phyloP scores from a whole-genome alignment of 1,139 yeast genomes.

The Hemisphaericaspora xylofermentans region DNA sequence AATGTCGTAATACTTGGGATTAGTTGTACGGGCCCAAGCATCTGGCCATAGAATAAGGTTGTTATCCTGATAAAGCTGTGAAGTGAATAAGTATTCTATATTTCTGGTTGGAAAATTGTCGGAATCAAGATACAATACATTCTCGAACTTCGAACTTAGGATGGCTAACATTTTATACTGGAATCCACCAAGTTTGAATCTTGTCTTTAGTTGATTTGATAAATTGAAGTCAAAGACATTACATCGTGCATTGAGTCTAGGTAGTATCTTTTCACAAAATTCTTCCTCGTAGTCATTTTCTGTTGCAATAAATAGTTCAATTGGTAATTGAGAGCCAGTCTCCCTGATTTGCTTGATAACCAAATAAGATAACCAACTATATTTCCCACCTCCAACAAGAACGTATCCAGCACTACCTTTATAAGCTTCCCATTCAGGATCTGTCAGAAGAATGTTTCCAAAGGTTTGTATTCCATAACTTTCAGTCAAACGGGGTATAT shows the following conservation, averaged over 20 bases:
- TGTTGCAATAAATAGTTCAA: conserved; percentile 53
- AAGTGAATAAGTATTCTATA: conserved; percentile 49
- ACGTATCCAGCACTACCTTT: conserved; percentile 41
- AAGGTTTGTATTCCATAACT: conserved; percentile 35
- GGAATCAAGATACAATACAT: conserved; percentile 62
- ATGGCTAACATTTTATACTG: conserved; percentile 66
- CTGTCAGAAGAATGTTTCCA: conserved; percentile 34
- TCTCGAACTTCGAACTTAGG: conserved; percentile 56
- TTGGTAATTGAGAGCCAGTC: conserved; percentile 40
- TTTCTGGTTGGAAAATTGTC: conserved; percentile 62
- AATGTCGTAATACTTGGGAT: conserved; percentile 46
- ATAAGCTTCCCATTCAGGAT: conserved; percentile 36
- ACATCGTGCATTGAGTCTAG: conserved; percentile 55
- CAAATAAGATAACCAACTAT: conserved; percentile 45
- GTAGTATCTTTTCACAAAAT: conserved; percentile 54
- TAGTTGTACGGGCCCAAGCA: conserved; percentile 51
- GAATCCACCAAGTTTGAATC: conserved; percentile 50
- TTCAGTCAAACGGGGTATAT: conserved; percentile 31
- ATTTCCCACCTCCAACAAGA: conserved; percentile 45
- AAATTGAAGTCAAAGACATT: conserved; percentile 40
- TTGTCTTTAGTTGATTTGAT: conserved; percentile 21
- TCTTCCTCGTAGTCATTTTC: conserved; percentile 47
- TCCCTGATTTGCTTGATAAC: conserved; percentile 44
- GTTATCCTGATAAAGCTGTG: conserved; percentile 38
- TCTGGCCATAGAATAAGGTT: conserved; percentile 54